Evolutionary conservation across 345 rosid genomes (phyloP), one percentile per base, ranked within the genome.

Genomic region (Murraya paniculata): DNA sequence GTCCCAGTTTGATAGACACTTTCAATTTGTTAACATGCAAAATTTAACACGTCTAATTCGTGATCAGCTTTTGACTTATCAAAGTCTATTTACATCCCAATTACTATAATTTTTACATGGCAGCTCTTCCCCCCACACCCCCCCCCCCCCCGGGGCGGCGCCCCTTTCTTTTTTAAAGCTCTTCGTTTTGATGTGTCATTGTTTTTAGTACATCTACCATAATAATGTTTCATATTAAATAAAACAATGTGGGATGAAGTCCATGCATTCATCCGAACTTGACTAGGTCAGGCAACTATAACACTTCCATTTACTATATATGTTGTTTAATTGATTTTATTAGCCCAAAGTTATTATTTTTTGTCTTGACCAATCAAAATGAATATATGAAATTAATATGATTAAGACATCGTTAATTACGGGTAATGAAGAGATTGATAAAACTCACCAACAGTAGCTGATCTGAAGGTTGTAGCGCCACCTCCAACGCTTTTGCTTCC

Each of bases 401-500:
- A 35, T 16, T 36, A 64, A 65, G 19, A 8, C 0, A n/a, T 64
- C 13, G 45, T 39, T 39, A 19, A 8, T n/a, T n/a, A n/a, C 19
- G 9, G 9, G 18, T 45, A 45, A 45, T 45, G 18, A 45, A 71
- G 61, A 45, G 14, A 39, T 4, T 30, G 13, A 28, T 28, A 18
- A 7, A 11, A 45, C 98, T 87, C 79, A 95, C 99, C 97, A 75
- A 95, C 88, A n/a, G 97, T 95, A 31, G 94, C 98, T 31, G 97
- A 93, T 9, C 86, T 86, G 81, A 93, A 95, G 70, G 96, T 95
- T 35, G 96, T 91, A 59, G 87, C 39, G 19, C 99, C 99, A 64
- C 97, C 94, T 3, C 92, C 94, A 30, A 95, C 97, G 72, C 99
- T 95, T 84, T 82, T 86, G 83, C 98, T 95, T 1, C 91, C 96